Base-by-base conservation (phyloP, 108 stramenopile genomes). In the Skeletonema marinoi region DNA sequence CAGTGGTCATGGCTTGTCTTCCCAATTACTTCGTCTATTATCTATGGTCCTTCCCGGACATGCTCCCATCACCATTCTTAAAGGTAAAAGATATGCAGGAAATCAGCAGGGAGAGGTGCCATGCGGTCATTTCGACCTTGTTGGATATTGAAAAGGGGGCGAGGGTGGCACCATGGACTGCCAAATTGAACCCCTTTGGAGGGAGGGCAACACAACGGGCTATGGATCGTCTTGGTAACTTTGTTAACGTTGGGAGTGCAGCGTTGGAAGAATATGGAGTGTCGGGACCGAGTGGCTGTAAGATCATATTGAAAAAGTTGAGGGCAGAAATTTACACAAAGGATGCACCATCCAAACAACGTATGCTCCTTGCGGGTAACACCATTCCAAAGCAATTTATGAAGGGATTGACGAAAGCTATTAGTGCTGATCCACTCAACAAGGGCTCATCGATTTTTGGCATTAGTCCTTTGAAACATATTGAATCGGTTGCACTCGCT, bases 101-200 rank as follows among this genome's bases (percentile, higher is more conserved):
- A n/a, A 61, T 87, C n/a, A 81, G 86, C 5, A 75, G 90, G 12
- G 67, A 87, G 60, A 77, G 95, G 51, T 80, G 90, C 21, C 90
- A 92, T 78, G 83, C 90, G 64, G 89, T 93, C 36, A 66, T 96
- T 56, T 65, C 77, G 16, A 84, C 90, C 14, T 67, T 96, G 66
- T 32, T 92, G 31, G 69, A 87, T 14, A 61, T 96, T 8, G 95
- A 96, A 77, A 80, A 73, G 56, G 78, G 81, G 11, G 88, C 90
- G 13, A 70, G 84, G 17, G 73, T 83, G 6, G 81, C 87, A n/a
- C 90, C 90, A n/a, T 81, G 74, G 35, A 71, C 88, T 21, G 42
- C 86, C n/a, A 92, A 92, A 66, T 65, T 94, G 51, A 95, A 95
- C 75, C 85, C 92, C 19, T 92, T 95, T 83, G 93, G 93, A 9